Base-by-base conservation (phyloP, 2,329 filamentous ascomycete genomes). In the Trichoderma sp. region DNA sequence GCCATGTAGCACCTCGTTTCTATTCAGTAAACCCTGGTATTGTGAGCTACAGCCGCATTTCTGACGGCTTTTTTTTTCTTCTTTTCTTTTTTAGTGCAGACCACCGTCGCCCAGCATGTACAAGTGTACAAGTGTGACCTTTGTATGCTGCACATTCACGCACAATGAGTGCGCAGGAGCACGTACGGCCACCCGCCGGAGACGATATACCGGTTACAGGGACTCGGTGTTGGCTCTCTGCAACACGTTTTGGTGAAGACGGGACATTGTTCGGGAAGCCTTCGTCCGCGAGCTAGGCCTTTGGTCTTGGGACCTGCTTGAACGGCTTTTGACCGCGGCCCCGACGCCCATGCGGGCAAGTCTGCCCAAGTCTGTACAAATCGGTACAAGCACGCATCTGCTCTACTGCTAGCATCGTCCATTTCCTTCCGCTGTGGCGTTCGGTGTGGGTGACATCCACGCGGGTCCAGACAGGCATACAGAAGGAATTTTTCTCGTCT, bases 371-470 rank as follows among this genome's bases (percentile, higher is more conserved):
- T 16, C 18, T n/a, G 32, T 59, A 28, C 37, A 34, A 11, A 11
- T 28, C 18, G 3, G 32, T 59, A 28, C n/a, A 49, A 24, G 46
- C 11, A 49, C n/a, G n/a, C 26, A 34, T 34, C 32, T 34, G 16
- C 32, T n/a, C 10, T 37, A 13, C 32, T 26, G 30, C 30, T 24
- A 32, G 14, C 24, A 30, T 46, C 34, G 28, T 34, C 54, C 68
- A 59, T 56, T 51, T 55, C 63, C 32, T 67, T 59, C 63, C 51
- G 49, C 52, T 66, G 39, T 66, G 49, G 52, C 43, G 52, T 49
- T 59, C 60, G 54, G 61, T 66, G 60, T 66, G 68, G 52, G 61
- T 69, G 68, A 58, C 43, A 69, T 69, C 55, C 64, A 46, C 63
- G 39, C 67, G 52, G 63, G 60, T 39, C 56, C 24, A 60, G 68